These are phyloP conservation scores for Apiospora saccharicola DNA, from an alignment of 2,329 filamentous ascomycete species.

Conservation along the genomic window DNA sequence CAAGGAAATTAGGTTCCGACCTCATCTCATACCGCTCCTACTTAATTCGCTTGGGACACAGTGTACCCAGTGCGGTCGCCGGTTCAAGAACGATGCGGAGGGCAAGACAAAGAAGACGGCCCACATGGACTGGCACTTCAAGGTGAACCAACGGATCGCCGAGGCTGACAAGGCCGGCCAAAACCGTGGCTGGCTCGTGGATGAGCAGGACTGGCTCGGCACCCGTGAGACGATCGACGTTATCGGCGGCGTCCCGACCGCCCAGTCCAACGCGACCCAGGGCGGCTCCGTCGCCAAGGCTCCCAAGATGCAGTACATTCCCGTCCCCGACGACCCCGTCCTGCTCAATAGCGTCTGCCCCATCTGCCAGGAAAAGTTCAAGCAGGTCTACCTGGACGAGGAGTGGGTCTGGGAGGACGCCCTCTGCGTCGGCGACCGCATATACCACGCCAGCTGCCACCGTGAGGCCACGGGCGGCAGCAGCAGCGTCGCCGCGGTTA, in stretches of 20 bases:
- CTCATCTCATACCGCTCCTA: constrained; percentile 74
- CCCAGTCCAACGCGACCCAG: constrained; percentile 48
- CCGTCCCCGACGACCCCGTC: constrained; percentile 80
- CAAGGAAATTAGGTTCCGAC: constrained; percentile 66
- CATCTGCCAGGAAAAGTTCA: constrained; percentile 95
- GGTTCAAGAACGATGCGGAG: constrained; percentile 79
- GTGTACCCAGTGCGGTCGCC: constrained; percentile 89
- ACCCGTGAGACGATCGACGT: constrained; percentile 82
- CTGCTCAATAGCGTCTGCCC: constrained; percentile 82
- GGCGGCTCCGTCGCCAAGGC: constrained; percentile 54
- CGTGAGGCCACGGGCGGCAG: constrained; percentile 71
- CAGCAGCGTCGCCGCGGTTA: constrained; percentile 31
- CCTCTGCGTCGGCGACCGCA: constrained; percentile 75
- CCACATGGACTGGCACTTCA: constrained; percentile 99
- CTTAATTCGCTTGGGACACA: constrained; percentile 86
- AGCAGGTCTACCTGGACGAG: constrained; percentile 90
- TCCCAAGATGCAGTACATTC: constrained; percentile 74
- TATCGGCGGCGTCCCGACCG: constrained; percentile 50
- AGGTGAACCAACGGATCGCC: constrained; percentile 85
- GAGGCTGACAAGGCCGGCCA: constrained; percentile 87
- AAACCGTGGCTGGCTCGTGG: constrained; percentile 94
- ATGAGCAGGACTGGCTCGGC: constrained; percentile 92
- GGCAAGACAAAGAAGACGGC: constrained; percentile 86
- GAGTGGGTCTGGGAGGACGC: constrained; percentile 98
- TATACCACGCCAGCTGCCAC: constrained; percentile 91